Conservation (phyloP, 2,329 filamentous ascomycete genomes). For the Ophiosphaerella narmari region DNA sequence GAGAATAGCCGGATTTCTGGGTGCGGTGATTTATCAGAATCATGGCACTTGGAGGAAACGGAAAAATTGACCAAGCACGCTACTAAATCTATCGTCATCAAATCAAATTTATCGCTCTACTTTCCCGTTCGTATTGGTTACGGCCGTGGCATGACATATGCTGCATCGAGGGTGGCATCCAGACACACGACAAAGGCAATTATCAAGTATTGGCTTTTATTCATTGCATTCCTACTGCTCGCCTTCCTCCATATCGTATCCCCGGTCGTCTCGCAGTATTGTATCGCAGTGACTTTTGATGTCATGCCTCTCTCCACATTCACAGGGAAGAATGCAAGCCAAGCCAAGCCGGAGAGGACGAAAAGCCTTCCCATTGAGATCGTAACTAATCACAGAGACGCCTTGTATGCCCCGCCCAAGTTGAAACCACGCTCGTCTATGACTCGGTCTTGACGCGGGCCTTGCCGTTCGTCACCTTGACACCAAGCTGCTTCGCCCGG, state of each 20-base stretch:
- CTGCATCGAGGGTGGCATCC: too few species aligned
- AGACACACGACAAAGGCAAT: neutral
- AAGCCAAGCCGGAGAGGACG: slow-evolving; percentile 21
- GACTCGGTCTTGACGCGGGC: slow-evolving; percentile 97
- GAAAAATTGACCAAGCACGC: too few species aligned
- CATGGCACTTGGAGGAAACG: too few species aligned
- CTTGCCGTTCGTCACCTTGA: slow-evolving; percentile 99
- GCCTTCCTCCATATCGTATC: slow-evolving; percentile 21
- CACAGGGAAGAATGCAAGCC: slow-evolving; percentile 22
- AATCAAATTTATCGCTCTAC: too few species aligned
- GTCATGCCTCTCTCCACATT: slow-evolving; percentile 33
- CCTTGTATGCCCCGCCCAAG: slow-evolving; percentile 44
- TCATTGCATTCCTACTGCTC: slow-evolving; percentile 34
- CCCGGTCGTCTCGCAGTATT: slow-evolving; percentile 20
- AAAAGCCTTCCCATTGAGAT: slow-evolving; percentile 44
- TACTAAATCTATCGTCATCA: too few species aligned
- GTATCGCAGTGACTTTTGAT: slow-evolving; percentile 33
- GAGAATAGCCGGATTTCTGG: slow-evolving; percentile 8
- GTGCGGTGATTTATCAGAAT: neutral
- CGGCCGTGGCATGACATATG: too few species aligned
- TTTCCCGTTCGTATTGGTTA: too few species aligned
- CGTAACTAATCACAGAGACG: slow-evolving; percentile 46
- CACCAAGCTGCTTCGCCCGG: slow-evolving; percentile 95
- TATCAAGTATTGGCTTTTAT: slow-evolving; percentile 27
- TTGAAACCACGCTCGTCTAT: slow-evolving; percentile 48